Evolutionary conservation across 352 stramenopile genomes (phyloP).

Genomic region (Globisporangium yorkense): DNA sequence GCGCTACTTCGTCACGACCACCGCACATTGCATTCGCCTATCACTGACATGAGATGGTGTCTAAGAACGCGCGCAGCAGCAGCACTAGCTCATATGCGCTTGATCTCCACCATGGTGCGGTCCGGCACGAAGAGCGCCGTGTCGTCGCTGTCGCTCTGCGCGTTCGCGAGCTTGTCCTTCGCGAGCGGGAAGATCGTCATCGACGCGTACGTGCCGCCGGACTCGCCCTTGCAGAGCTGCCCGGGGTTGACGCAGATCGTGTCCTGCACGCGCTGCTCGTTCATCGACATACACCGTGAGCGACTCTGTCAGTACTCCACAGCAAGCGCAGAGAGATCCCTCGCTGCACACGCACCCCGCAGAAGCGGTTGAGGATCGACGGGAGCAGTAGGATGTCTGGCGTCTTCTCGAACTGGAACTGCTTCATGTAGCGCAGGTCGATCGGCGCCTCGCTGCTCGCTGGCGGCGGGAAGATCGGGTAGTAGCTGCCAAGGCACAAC

Average conservation of each 20-base stretch:
- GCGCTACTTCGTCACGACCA: too few species aligned
- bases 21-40: too few species aligned
- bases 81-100: slow-evolving; percentile 60
- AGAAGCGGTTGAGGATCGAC: slow-evolving; percentile 91
- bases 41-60: too few species aligned
- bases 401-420: slow-evolving; percentile 89
- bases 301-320: too few species aligned
- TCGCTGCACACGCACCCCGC: slow-evolving; percentile 49
- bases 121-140: slow-evolving; percentile 73
- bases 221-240: slow-evolving; percentile 90
- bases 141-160: slow-evolving; percentile 28
- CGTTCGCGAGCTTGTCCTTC: slow-evolving; percentile 62
- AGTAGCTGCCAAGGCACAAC: slow-evolving; percentile 33
- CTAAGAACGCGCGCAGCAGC: too few species aligned
- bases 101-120: slow-evolving; percentile 90
- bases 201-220: slow-evolving; percentile 91
- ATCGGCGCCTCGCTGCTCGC: slow-evolving; percentile 70
- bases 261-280: slow-evolving; percentile 75
- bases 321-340: background rate
- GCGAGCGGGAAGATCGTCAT: slow-evolving; percentile 90
- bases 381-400: slow-evolving; percentile 95
- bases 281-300: background rate
- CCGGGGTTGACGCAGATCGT: slow-evolving; percentile 95
- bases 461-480: slow-evolving; percentile 74
- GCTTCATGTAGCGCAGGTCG: slow-evolving; percentile 89